These are phyloP conservation scores for Trichoderma lentiforme DNA, from an alignment of 2,329 filamentous ascomycete genomes.

Conservation along the genomic window DNA sequence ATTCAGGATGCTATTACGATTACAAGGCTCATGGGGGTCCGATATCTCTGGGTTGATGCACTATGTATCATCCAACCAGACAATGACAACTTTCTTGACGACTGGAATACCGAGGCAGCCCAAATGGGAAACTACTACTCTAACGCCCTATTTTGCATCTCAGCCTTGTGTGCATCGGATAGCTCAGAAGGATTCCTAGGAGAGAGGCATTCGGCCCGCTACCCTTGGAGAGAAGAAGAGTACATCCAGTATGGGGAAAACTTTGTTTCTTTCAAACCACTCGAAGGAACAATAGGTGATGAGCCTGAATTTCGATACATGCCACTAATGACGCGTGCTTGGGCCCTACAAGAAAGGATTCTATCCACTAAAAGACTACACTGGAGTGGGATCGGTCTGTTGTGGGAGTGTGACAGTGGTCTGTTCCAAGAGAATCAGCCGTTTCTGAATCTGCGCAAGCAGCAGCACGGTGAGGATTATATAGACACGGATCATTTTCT, in stretches of 20 bases:
- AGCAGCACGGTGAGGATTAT: not conserved
- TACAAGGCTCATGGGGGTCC: not conserved
- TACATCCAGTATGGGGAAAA: not conserved
- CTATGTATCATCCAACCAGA: not conserved
- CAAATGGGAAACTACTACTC: not conserved
- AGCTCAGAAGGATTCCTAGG: not conserved
- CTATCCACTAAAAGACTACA: not conserved
- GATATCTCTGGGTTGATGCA: not conserved
- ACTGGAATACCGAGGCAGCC: not conserved
- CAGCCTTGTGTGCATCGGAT: not conserved
- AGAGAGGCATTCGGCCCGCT: not conserved
- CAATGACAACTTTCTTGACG: not conserved
- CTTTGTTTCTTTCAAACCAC: not conserved
- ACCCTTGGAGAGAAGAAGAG: not conserved
- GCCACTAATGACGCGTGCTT: not conserved
- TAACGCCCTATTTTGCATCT: not conserved
- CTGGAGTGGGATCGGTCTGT: not conserved
- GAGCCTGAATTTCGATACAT: fast-evolving
- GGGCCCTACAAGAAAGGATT: not conserved
- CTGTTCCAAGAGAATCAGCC: not conserved
- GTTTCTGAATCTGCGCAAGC: not conserved
- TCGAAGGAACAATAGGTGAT: not conserved
- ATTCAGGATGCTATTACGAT: not conserved
- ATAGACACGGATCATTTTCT: not conserved
- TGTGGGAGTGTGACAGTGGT: not conserved